Percentiles rank a stretch among this genome's conserved stretches.
Evolutionary conservation across 331 rosid species (phyloP).

Genomic region (Prunus yedoensis): DNA sequence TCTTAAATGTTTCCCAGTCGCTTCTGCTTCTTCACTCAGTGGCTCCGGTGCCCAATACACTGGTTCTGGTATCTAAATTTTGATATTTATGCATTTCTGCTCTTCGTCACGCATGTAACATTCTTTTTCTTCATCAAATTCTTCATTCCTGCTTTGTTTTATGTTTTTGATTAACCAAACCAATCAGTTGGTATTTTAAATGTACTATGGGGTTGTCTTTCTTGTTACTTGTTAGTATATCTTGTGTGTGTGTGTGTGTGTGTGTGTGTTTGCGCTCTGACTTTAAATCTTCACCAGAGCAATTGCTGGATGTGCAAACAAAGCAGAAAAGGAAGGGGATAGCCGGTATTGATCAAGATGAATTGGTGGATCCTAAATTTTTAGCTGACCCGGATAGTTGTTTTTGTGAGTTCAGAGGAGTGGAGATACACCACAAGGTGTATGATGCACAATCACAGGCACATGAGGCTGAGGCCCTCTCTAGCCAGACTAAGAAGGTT

Average conservation of each 20-base stretch:
- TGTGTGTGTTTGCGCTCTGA: neutral
- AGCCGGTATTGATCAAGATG: slow-evolving; percentile 85
- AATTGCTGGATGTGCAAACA: slow-evolving; percentile 45
- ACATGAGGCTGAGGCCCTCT: slow-evolving; percentile 30
- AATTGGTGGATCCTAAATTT: slow-evolving; percentile 62
- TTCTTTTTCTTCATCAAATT: neutral
- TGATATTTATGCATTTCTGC: neutral
- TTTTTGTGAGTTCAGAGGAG: slow-evolving; percentile 78
- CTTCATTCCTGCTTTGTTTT: neutral
- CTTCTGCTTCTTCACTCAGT: slow-evolving; percentile 54
- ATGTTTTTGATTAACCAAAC: slow-evolving; percentile 1
- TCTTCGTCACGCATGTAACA: neutral
- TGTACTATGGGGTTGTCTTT: too few species aligned
- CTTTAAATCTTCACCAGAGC: slow-evolving; percentile 45
- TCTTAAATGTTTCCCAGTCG: slow-evolving; percentile 20
- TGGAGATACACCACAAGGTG: slow-evolving; percentile 83
- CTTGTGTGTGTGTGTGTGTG: neutral
- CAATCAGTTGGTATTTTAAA: neutral
- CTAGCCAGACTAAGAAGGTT: slow-evolving; percentile 40
- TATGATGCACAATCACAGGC: slow-evolving; percentile 47
- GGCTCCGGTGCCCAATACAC: slow-evolving; percentile 65
- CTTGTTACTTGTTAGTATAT: neutral
- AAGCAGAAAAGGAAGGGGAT: slow-evolving; percentile 51
- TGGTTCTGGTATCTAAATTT: slow-evolving; percentile 31
- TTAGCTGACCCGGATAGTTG: slow-evolving; percentile 86